Evolutionary conservation across 108 stramenopile genomes (phyloP).

Genomic region (Schizochytrium sp.): DNA sequence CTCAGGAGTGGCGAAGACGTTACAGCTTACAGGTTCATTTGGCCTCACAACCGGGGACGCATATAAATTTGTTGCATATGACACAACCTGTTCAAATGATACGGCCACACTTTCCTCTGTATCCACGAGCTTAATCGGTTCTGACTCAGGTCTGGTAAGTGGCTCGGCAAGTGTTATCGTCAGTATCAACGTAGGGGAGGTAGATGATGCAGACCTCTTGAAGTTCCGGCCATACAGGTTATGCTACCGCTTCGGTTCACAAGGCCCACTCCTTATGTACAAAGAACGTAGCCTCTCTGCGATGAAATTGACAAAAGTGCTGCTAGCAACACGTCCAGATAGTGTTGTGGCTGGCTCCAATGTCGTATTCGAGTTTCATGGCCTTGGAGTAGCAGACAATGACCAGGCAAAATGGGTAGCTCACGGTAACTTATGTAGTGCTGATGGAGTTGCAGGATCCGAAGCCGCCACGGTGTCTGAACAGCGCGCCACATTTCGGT

Average conservation of each 20-base stretch:
- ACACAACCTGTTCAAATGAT: background rate
- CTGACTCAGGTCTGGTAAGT: background rate
- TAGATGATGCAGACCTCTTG: slow-evolving; percentile 12
- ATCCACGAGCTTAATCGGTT: background rate
- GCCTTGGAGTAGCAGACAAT: background rate
- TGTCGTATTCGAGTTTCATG: background rate
- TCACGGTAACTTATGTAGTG: background rate
- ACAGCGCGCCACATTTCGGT: background rate
- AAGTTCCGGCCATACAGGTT: background rate
- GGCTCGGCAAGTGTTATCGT: background rate
- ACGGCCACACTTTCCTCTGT: no score
- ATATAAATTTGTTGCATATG: background rate
- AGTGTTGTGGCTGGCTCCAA: background rate
- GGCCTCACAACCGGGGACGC: background rate
- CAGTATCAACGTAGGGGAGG: background rate
- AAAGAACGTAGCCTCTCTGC: background rate
- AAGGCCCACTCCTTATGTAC: background rate
- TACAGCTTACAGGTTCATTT: background rate
- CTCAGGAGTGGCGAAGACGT: background rate
- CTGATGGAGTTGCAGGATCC: slow-evolving; percentile 5
- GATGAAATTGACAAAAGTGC: background rate
- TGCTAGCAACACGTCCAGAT: background rate
- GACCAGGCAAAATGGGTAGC: slow-evolving; percentile 1
- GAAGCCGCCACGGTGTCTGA: background rate
- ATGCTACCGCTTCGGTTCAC: slow-evolving; percentile 12